A percentile compares a stretch with the other conserved stretches of the same genome.
These are phyloP conservation scores for Westerdykella aurantiaca DNA, from an alignment of 2,329 filamentous ascomycete genomes.

Conservation along the genomic window DNA sequence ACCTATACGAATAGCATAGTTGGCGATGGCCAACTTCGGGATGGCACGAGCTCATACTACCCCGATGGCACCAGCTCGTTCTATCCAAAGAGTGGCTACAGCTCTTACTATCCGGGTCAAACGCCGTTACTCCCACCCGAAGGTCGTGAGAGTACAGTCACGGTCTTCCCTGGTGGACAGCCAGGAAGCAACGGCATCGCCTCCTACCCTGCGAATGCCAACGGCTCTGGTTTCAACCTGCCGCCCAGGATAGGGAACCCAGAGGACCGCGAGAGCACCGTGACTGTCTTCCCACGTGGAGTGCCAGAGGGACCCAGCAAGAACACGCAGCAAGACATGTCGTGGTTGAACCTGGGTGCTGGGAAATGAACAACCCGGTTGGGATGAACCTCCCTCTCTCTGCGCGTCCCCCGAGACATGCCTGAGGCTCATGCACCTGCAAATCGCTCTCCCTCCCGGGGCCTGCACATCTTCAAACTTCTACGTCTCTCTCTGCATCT, in stretches of 20 bases:
- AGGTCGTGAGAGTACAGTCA: slow-evolving; percentile 53
- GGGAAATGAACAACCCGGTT: slow-evolving; percentile 14
- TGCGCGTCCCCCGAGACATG: no score
- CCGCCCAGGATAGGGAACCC: slow-evolving; percentile 46
- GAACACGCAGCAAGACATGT: slow-evolving; percentile 57
- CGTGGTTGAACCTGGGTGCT: slow-evolving; percentile 68
- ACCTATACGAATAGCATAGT: slow-evolving; percentile 41
- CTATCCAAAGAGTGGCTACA: slow-evolving; percentile 52
- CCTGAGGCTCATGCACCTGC: neutral
- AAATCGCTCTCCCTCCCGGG: neutral
- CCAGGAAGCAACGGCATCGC: neutral
- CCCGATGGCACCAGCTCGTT: slow-evolving; percentile 29
- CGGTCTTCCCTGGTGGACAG: slow-evolving; percentile 13
- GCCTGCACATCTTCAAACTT: neutral
- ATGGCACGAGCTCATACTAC: slow-evolving; percentile 50
- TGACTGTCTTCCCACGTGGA: slow-evolving; percentile 19
- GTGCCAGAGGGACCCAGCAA: slow-evolving; percentile 13
- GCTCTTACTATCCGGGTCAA: slow-evolving; percentile 39
- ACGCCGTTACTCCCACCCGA: slow-evolving; percentile 53
- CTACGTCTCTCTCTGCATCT: slow-evolving; percentile 7
- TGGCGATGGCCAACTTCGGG: slow-evolving; percentile 42
- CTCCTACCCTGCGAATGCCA: neutral
- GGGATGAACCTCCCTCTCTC: slow-evolving; percentile 5
- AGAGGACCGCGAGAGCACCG: slow-evolving; percentile 57
- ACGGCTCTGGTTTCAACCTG: neutral